These are phyloP conservation scores for Boletus tomentosulus DNA, from an alignment of 768 basidiomycete species.

Conservation along the genomic window DNA sequence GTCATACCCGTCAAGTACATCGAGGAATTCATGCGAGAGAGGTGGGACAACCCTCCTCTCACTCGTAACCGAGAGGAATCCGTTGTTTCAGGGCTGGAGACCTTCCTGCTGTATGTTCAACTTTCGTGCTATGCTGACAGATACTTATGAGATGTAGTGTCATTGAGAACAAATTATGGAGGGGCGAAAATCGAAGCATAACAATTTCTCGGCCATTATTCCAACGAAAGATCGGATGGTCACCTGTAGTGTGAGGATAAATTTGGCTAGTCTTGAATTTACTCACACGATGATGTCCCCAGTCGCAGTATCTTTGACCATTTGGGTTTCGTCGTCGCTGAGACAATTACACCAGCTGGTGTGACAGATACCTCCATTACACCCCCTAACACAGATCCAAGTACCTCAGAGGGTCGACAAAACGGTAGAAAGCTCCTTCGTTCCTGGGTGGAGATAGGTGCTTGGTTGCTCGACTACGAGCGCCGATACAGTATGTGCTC, in stretches of 20 bases:
- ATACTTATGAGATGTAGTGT: conserved; percentile 41
- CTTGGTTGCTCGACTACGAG: conserved; percentile 62
- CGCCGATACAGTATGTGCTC: conserved; percentile 39
- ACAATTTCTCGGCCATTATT: conserved; percentile 53
- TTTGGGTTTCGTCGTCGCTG: conserved; percentile 35
- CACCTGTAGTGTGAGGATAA: conserved; percentile 46
- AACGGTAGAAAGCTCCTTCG: conserved; percentile 63
- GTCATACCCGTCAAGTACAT: conserved; percentile 61
- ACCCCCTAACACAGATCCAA: conserved; percentile 52
- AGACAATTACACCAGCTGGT: conserved; percentile 14
- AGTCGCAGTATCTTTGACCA: conserved; percentile 41
- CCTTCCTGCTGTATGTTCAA: conserved; percentile 54
- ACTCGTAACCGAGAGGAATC: conserved; percentile 55
- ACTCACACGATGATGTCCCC: conserved; percentile 7
- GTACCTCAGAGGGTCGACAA: conserved; percentile 42
- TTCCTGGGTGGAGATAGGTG: conserved; percentile 73
- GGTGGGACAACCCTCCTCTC: conserved; percentile 49
- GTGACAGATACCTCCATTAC: conserved; percentile 44
- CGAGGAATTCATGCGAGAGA: conserved; percentile 63
- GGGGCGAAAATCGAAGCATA: conserved; percentile 56
- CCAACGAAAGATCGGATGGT: conserved; percentile 66
- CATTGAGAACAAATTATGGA: conserved; percentile 74
- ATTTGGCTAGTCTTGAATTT: conserved; percentile 1
- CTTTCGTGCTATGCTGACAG: background rate
- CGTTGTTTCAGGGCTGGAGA: conserved; percentile 59